phyloP scores from a whole-genome alignment of 1,284 basidiomycete species.

The Apiotrichum akiyoshidainum region DNA sequence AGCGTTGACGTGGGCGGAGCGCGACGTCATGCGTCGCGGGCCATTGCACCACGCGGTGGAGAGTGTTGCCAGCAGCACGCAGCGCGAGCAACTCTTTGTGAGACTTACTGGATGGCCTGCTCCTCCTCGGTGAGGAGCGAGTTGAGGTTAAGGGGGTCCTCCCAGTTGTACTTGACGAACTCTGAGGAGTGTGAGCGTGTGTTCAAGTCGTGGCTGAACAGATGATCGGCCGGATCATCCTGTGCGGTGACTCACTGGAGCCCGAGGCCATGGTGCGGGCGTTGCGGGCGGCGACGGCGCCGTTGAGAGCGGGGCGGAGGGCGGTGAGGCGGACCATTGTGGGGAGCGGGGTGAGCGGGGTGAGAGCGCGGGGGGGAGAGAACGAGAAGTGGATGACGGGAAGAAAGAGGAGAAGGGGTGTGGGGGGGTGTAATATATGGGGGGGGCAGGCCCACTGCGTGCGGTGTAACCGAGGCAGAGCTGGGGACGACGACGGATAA shows the following conservation, averaged over 20 bases:
- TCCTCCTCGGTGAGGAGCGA: constrained; percentile 86
- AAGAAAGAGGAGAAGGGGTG: background rate
- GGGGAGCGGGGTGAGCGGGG: background rate
- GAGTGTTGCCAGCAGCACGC: no score
- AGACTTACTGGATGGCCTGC: constrained; percentile 66
- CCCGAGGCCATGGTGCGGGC: constrained; percentile 3
- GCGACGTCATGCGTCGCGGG: background rate
- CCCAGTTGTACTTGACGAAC: constrained; percentile 65
- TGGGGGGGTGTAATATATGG: no score
- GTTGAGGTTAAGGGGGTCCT: constrained; percentile 75
- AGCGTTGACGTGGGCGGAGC: background rate
- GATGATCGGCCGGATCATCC: background rate
- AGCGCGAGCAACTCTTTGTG: no score
- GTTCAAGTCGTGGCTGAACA: no score
- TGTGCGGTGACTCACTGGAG: constrained; percentile 5
- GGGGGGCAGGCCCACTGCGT: no score
- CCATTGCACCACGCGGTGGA: background rate
- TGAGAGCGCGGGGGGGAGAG: background rate
- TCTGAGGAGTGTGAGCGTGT: constrained; percentile 11
- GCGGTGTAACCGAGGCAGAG: no score
- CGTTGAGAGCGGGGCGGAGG: constrained; percentile 8
- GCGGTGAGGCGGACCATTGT: constrained; percentile 12
- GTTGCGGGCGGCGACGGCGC: constrained; percentile 1
- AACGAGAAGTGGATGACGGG: background rate
- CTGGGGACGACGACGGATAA: background rate